phyloP scores from a whole-genome alignment of 75 land plant genomes.

The Selaginella tamariscina region DNA sequence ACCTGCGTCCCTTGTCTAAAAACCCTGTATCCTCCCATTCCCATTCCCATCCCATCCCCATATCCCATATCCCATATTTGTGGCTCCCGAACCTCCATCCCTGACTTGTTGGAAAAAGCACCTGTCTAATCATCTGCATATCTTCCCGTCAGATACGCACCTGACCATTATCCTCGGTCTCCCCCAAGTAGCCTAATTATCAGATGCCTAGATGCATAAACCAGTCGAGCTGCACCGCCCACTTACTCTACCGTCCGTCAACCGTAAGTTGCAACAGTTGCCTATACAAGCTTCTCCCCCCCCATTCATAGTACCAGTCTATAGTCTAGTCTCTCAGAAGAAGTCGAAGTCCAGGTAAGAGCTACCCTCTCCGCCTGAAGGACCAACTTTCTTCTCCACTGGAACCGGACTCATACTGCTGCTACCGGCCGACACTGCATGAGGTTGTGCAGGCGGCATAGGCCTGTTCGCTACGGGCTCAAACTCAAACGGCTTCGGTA shows the following conservation, averaged over 20 bases:
- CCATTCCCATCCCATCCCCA: too few relatives aligned
- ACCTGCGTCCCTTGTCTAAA: too few relatives aligned
- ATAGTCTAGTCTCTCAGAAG: not conserved
- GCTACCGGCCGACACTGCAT: not conserved
- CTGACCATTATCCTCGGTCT: not conserved
- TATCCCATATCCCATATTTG: too few relatives aligned
- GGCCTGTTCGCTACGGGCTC: not conserved
- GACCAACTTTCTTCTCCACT: not conserved
- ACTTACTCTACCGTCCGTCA: not conserved
- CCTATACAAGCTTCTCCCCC: not conserved
- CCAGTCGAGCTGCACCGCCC: not conserved
- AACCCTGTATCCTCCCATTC: too few relatives aligned
- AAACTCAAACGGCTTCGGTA: slow-evolving; percentile 28
- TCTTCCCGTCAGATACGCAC: not conserved
- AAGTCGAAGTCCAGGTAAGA: not conserved
- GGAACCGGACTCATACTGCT: not conserved
- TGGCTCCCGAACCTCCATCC: too few relatives aligned
- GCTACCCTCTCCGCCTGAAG: not conserved
- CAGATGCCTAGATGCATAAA: not conserved
- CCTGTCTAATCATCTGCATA: too few relatives aligned
- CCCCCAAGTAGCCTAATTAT: not conserved
- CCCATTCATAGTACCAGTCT: too few relatives aligned
- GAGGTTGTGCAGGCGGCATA: not conserved
- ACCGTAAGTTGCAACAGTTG: not conserved
- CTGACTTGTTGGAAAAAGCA: too few relatives aligned